Base-by-base conservation (phyloP, 352 stramenopile species). In the Hyaloperonospora arabidopsidis region DNA sequence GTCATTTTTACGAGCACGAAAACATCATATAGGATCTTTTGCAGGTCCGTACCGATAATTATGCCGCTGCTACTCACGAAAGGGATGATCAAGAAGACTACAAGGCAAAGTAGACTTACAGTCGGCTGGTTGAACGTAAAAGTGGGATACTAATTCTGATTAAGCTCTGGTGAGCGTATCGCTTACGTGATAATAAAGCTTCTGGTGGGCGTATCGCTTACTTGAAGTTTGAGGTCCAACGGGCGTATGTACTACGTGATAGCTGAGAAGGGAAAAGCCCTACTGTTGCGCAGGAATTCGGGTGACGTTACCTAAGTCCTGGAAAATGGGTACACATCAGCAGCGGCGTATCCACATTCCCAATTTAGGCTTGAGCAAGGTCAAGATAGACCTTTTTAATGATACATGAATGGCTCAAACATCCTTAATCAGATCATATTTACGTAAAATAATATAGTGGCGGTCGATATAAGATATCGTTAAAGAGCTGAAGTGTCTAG, bases 21-120 rank as follows among this genome's bases (percentile, higher is more conserved):
- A 85, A 79, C 19, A 89, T 97, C 51, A 99, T 99, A 60, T 86
- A 91, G 8, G 93, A 99, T 69, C 70, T 99, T 19, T 68, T 99
- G n/a, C 96, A 99, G 75, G 99, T 99, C 72, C 98, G 98, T 53
- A 95, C 99, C 65, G 97, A 99, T 72, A n/a, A 98, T 99, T 49
- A 98, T 92, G n/a, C 76, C 98, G 36, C 73, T 99, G 28, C 97
- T 99, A 28, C 99, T 99, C 68, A 99, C 97, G 1, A 99, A 99
- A 67, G 96, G 93, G 36, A 73, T 12, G 93, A 98, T 66, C 95
- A 96, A 55, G 89, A 97, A 15, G 96, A 98, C 63, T 99, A 99
- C 81, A 98, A 97, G 59, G 79, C 94, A n/a, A 99, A 99, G 63
- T 92, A 98, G 56, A 96, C 97, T 32, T 97, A 99, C 73, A 98